Base-by-base conservation (phyloP, 768 basidiomycete genomes). In the Lactarius sp. region DNA sequence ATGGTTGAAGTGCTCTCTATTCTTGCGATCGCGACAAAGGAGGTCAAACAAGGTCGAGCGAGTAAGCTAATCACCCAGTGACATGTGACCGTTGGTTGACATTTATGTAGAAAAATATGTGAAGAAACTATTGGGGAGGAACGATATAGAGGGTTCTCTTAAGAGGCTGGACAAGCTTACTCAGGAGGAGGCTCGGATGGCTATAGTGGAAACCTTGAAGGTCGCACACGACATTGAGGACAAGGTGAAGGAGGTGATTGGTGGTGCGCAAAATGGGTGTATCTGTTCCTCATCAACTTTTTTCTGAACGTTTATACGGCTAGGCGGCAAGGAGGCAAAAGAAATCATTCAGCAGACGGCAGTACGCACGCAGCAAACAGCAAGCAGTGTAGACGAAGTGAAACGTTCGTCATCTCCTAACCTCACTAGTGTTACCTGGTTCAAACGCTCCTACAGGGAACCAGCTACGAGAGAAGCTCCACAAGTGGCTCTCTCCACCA, bases 401-500 rank as follows among this genome's bases (percentile, higher is more conserved):
- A 53, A 10, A 6, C 44, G 62, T 59, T 34, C 27, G 62, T 63
- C 27, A 8, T 49, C 37, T 27, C n/a, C 4, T 27, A 27, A 16
- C 18, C 12, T 58, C 39, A 14, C 14, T 13, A 8, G 6, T 54
- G 16, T 9, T 27, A 54, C 0, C 3, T 34, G 5, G 2, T 3
- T 37, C 12, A 53, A 13, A 22, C 18, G 6, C 37, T 3, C 0
- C 6, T 22, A 9, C 14, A 57, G 61, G 14, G 44, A 59, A 31
- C 13, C 34, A 10, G 42, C 14, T 64, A 16, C 47, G 22, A 39
- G 14, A 31, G 36, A 14, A 59, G 4, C 22, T 44, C 8, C 31
- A 16, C 12, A 44, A 2, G 10, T 60, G 59, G 59, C 59, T 60
- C 13, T 60, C 59, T 34, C 51, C 59, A 6, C 51, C 59, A 4